Conservation (phyloP, 345 rosid genomes). For the Hirschfeldia incana region DNA sequence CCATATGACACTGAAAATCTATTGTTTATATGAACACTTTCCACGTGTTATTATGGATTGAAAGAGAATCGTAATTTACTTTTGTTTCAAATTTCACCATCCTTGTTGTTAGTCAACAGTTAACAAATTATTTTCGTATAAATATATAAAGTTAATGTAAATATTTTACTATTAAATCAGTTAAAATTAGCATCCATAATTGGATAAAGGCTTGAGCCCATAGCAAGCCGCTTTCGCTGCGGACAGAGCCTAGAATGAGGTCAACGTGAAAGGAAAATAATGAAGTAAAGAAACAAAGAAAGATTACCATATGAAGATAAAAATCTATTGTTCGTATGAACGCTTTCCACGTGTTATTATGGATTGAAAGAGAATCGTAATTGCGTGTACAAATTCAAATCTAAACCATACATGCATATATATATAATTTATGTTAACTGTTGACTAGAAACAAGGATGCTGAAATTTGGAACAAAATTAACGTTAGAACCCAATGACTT, state of each 20-base stretch:
- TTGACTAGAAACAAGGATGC: neutral
- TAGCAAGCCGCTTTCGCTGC: too few relatives aligned
- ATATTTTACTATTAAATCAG: too few relatives aligned
- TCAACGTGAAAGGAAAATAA: neutral
- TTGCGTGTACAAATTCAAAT: neutral
- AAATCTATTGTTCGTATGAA: neutral
- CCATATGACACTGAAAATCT: neutral
- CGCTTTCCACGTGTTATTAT: neutral
- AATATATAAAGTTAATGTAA: too few relatives aligned
- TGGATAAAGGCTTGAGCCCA: too few relatives aligned
- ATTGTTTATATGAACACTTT: neutral
- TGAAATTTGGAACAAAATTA: neutral
- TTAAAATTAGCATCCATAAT: too few relatives aligned
- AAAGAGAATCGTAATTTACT: too few relatives aligned
- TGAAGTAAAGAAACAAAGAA: neutral
- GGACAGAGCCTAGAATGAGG: neutral
- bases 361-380: too few relatives aligned
- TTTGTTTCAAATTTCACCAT: too few relatives aligned
- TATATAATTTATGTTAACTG: too few relatives aligned
- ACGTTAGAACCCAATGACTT: neutral
- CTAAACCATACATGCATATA: neutral
- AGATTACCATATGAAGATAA: neutral
- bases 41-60: neutral
- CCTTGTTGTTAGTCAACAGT: too few relatives aligned
- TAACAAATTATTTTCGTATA: too few relatives aligned